phyloP scores from a whole-genome alignment of 2,329 filamentous ascomycete species.

The Paraphaeosphaeria minitans region DNA sequence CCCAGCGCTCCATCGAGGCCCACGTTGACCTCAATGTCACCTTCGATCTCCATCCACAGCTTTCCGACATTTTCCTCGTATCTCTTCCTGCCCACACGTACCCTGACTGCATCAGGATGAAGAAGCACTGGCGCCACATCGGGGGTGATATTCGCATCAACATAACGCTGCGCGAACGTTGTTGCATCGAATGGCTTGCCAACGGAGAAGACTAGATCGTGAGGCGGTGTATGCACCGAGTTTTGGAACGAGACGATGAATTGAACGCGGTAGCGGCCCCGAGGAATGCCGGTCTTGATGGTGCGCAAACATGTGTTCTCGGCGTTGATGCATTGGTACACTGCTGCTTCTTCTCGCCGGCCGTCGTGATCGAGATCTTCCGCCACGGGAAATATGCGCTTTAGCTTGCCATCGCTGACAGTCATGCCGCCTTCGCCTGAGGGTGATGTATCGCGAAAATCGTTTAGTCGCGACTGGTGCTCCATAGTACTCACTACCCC shows the following conservation, averaged over 20 bases:
- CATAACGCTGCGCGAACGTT: conserved; percentile 40
- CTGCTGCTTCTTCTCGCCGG: conserved; percentile 40
- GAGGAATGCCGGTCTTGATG: conserved; percentile 45
- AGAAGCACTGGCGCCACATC: conserved; percentile 46
- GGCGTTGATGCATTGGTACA: conserved; percentile 40
- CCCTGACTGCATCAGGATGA: conserved; percentile 45
- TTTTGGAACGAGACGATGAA: conserved; percentile 44
- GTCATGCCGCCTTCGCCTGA: conserved; percentile 40
- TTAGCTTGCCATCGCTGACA: conserved; percentile 32
- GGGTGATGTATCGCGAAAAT: conserved; percentile 34
- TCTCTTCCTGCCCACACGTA: conserved; percentile 37
- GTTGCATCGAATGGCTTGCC: conserved; percentile 43
- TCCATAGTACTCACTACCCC: conserved; percentile 27
- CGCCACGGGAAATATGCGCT: conserved; percentile 42
- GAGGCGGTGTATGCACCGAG: conserved; percentile 23
- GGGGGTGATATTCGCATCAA: conserved; percentile 47
- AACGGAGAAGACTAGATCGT: conserved; percentile 44
- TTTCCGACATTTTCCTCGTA: conserved; percentile 38
- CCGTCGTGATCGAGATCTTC: conserved; percentile 45
- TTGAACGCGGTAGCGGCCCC: conserved; percentile 43
- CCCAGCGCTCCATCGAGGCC: conserved; percentile 46
- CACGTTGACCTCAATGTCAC: conserved; percentile 44
- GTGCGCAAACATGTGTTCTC: conserved; percentile 44
- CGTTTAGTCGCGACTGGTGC: conserved; percentile 28
- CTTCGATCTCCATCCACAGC: conserved; percentile 46